phyloP scores from a whole-genome alignment of 371 early-diverging fungal genomes.

The Choanephora cucurbitarum region DNA sequence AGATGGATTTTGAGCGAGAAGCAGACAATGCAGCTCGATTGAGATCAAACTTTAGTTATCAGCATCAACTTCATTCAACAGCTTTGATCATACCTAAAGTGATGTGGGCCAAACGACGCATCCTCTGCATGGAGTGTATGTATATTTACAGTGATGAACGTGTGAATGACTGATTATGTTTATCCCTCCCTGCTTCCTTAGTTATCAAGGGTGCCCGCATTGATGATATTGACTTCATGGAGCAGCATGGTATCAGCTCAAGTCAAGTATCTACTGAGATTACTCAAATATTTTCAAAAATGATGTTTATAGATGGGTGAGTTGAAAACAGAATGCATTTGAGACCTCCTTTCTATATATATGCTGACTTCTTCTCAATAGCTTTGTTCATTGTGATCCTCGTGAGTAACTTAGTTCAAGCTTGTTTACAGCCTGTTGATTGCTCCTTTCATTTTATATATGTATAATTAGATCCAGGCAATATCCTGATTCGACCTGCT shows the following conservation, averaged over 20 bases:
- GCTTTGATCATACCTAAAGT: slow-evolving; percentile 69
- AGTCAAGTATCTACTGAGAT: slow-evolving; percentile 75
- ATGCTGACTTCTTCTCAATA: slow-evolving; percentile 1
- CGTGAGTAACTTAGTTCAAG: too few relatives aligned
- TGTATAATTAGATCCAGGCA: slow-evolving; percentile 78
- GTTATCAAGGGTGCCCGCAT: slow-evolving; percentile 75
- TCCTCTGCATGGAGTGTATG: slow-evolving; percentile 82
- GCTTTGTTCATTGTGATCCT: slow-evolving; percentile 83
- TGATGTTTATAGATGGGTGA: slow-evolving; percentile 89
- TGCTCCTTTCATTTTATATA: too few relatives aligned
- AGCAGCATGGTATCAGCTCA: slow-evolving; percentile 69
- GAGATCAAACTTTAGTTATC: slow-evolving; percentile 57
- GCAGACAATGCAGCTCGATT: slow-evolving; percentile 73
- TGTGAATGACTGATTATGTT: not conserved
- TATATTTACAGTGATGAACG: not conserved
- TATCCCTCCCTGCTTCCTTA: too few relatives aligned
- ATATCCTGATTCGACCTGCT: slow-evolving; percentile 67
- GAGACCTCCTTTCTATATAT: too few relatives aligned
- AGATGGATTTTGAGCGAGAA: slow-evolving; percentile 87
- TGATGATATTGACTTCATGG: slow-evolving; percentile 76
- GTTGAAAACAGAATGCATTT: not conserved
- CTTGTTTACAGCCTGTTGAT: too few relatives aligned
- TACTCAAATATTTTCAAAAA: slow-evolving; percentile 79
- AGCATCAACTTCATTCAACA: slow-evolving; percentile 25
- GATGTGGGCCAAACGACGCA: slow-evolving; percentile 64